A percentile compares a stretch with the other conserved stretches of the same genome.
phyloP scores from a whole-genome alignment of 2,329 filamentous ascomycete species.

The Ophiosphaerella narmari region DNA sequence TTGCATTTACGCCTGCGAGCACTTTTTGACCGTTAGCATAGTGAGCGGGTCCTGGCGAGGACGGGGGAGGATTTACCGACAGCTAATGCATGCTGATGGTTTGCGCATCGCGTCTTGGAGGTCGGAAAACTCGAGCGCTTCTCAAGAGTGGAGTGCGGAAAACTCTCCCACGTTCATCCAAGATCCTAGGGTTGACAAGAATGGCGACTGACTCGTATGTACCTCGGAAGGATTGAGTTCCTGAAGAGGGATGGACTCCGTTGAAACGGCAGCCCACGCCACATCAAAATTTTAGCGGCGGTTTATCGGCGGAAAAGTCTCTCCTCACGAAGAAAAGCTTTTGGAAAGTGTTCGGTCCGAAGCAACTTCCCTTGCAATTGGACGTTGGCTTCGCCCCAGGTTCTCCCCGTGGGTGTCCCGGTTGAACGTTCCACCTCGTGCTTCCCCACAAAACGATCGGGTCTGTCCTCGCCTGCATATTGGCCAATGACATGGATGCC shows the following conservation, averaged over 20 bases:
- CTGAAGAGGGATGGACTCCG: slow-evolving; percentile 6
- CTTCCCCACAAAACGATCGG: slow-evolving; percentile 24
- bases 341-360: background rate
- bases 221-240: background rate
- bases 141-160: slow-evolving; percentile 16
- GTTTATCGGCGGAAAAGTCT: slow-evolving; percentile 22
- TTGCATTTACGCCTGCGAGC: slow-evolving; percentile 29
- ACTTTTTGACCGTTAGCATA: slow-evolving; percentile 14
- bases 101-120: slow-evolving; percentile 22
- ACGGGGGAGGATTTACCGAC: slow-evolving; percentile 20
- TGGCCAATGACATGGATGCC: slow-evolving; percentile 4
- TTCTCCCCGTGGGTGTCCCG: slow-evolving; percentile 22
- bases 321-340: background rate
- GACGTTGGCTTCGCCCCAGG: slow-evolving; percentile 12
- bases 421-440: slow-evolving; percentile 9
- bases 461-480: slow-evolving; percentile 15
- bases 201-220: slow-evolving; percentile 1
- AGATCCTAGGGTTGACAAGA: background rate
- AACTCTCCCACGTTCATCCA: slow-evolving; percentile 6
- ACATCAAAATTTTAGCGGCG: slow-evolving; percentile 17
- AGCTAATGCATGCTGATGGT: slow-evolving; percentile 27
- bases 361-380: slow-evolving; percentile 13
- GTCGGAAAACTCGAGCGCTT: slow-evolving; percentile 11
- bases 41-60: background rate
- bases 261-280: background rate